Percentiles rank a stretch among this genome's conserved stretches.
phyloP scores from a whole-genome alignment of 2,329 filamentous ascomycete genomes.

The Cladosporium sp. region DNA sequence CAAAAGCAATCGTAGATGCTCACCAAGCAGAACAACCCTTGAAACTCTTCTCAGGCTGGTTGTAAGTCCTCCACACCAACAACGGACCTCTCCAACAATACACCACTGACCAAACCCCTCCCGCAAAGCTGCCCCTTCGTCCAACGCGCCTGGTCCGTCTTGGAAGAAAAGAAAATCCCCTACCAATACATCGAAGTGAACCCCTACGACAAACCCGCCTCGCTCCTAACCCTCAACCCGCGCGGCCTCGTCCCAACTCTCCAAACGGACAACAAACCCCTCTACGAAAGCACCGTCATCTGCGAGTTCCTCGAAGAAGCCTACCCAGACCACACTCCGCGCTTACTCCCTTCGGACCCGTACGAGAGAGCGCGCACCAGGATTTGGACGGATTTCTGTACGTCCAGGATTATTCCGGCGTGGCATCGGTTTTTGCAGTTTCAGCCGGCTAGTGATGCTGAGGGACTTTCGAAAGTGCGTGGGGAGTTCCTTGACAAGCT shows the following conservation, averaged over 20 bases:
- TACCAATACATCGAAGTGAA: slow-evolving; percentile 67
- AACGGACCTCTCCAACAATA: neutral
- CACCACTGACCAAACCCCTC: neutral
- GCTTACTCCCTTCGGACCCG: slow-evolving; percentile 55
- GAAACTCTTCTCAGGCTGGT: slow-evolving; percentile 33
- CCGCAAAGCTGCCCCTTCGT: slow-evolving; percentile 51
- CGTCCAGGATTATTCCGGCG: slow-evolving; percentile 59
- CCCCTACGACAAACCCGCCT: slow-evolving; percentile 67
- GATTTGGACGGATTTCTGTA: slow-evolving; percentile 72
- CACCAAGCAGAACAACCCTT: slow-evolving; percentile 28
- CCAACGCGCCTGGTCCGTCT: slow-evolving; percentile 67
- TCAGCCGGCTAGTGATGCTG: slow-evolving; percentile 37
- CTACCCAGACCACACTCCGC: slow-evolving; percentile 48
- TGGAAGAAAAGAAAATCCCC: slow-evolving; percentile 67
- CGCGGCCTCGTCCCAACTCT: slow-evolving; percentile 71
- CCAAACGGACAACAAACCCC: slow-evolving; percentile 45
- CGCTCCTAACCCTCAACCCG: slow-evolving; percentile 67
- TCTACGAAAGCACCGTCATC: slow-evolving; percentile 69
- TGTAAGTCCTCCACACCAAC: slow-evolving; percentile 17
- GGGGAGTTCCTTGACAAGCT: slow-evolving; percentile 55
- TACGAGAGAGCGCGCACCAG: slow-evolving; percentile 62
- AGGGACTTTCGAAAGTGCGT: slow-evolving; percentile 48
- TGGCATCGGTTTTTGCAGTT: slow-evolving; percentile 60
- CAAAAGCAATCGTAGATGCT: slow-evolving; percentile 33
- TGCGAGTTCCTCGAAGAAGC: slow-evolving; percentile 73